Base-by-base conservation (phyloP, 148 eudicot species). In the Rhododendron ferrugineum region DNA sequence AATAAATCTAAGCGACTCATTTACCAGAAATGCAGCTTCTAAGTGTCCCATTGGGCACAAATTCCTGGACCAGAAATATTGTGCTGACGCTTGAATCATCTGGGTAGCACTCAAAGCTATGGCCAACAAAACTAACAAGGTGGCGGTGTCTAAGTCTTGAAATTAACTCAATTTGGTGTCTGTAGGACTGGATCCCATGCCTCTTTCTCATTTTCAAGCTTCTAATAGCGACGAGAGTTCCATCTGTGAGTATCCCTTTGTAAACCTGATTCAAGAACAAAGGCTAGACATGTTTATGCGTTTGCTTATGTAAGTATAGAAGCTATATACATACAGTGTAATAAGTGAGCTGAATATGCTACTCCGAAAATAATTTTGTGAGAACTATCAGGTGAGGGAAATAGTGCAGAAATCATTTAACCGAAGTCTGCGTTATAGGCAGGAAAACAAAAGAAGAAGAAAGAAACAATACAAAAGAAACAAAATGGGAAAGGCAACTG, bases 131-230 rank as follows among this genome's bases (percentile, higher is more conserved):
- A 87, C 97, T 93, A 78, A 92, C 94, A 84, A 95, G 85, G 87
- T 94, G 89, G 68, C 79, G 37, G 84, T 95, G 95, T 83, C 97
- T 93, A 14, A 95, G 94, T 84, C 94, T 95, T n/a, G 97, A 90
- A 44, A 92, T 84, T 28, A 92, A 88, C 90, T 93, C 97, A 79
- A 95, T 88, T 82, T 95, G 94, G 73, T 91, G 94, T 60, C 91
- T 94, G 85, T 91, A 95, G 62, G 80, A 85, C 62, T 94, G 95
- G 52, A 90, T 85, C 79, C 90, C 88, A 44, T 90, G 91, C n/a
- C 87, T 91, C 87, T 89, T 94, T 68, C 85, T 93, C 93, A 94
- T 88, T 87, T 89, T 93, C 84, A 94, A 86, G 90, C 93, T 90
- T 89, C 92, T 91, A 54, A 95, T 90, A 79, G 95, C 92, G 73